A percentile compares a stretch with the other conserved stretches of the same genome.
These are phyloP conservation scores for Symbiodinium natans DNA, from an alignment of 73 alveolate species.

Conservation along the genomic window DNA sequence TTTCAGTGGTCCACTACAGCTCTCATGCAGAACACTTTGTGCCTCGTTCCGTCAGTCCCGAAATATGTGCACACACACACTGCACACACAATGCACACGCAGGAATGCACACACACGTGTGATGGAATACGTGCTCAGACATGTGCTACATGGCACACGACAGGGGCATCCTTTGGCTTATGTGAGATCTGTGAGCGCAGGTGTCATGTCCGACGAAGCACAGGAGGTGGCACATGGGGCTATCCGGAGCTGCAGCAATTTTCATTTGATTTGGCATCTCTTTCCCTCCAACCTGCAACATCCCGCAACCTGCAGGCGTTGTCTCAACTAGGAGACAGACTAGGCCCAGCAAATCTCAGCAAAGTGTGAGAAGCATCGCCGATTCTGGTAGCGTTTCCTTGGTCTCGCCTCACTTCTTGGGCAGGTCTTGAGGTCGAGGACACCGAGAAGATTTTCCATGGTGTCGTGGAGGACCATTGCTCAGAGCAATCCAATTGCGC, in stretches of 20 bases:
- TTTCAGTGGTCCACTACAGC: too few species aligned
- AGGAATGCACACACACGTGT: too few species aligned
- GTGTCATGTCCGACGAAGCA: not conserved
- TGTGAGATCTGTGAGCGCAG: not conserved
- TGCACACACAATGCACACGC: too few species aligned
- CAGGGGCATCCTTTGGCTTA: not conserved
- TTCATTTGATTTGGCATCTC: too few species aligned
- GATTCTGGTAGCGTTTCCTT: not conserved
- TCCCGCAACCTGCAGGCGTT: slow-evolving; percentile 30
- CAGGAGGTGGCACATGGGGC: too few species aligned
- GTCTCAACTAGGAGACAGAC: slow-evolving; percentile 49
- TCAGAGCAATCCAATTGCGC: not conserved
- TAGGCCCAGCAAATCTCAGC: slow-evolving; percentile 47
- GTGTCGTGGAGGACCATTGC: slow-evolving; percentile 59
- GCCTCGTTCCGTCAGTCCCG: too few species aligned
- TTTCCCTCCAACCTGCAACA: not conserved
- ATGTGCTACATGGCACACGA: not conserved
- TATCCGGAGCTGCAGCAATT: too few species aligned
- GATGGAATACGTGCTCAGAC: not conserved
- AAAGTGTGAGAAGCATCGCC: not conserved
- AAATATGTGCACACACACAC: too few species aligned
- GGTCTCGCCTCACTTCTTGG: not conserved
- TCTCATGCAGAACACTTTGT: too few species aligned
- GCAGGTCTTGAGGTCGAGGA: not conserved
- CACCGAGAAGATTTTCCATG: slow-evolving; percentile 43